phyloP scores from a whole-genome alignment of 257 asterid species.

The Osmanthus fragrans region DNA sequence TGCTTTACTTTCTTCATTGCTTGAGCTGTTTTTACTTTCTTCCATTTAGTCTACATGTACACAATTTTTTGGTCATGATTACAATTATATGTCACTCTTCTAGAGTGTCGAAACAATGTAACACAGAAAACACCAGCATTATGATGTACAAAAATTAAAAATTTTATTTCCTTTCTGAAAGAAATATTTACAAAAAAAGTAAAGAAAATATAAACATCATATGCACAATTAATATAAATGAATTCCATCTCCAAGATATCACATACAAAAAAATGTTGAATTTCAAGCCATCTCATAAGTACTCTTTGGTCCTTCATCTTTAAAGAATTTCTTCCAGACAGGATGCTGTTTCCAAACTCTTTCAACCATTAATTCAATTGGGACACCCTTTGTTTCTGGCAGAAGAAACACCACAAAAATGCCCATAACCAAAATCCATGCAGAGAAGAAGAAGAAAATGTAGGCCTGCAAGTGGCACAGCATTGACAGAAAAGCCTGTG shows the following conservation, averaged over 20 bases:
- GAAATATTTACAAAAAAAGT: no score
- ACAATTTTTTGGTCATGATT: no score
- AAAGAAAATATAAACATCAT: no score
- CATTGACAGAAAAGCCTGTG: constrained; percentile 49
- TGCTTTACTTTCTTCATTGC: no score
- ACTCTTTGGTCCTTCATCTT: not conserved
- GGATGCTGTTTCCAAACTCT: constrained; percentile 51
- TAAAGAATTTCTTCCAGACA: constrained; percentile 40
- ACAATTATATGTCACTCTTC: no score
- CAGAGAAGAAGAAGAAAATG: constrained; percentile 53
- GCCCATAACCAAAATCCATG: constrained; percentile 47
- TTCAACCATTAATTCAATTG: constrained; percentile 35
- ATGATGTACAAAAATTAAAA: no score
- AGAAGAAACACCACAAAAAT: constrained; percentile 37
- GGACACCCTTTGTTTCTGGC: constrained; percentile 56
- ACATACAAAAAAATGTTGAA: not conserved
- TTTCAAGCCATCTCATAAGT: not conserved
- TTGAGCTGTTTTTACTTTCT: no score
- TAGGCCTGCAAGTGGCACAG: constrained; percentile 44
- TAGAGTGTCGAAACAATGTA: no score
- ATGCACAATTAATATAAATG: not conserved
- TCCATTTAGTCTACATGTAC: no score
- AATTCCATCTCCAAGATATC: not conserved
- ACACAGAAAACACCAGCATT: no score
- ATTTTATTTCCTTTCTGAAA: not conserved